These are phyloP conservation scores for Articulospora tetracladia DNA, from an alignment of 495 filamentous ascomycete species.

Conservation along the genomic window DNA sequence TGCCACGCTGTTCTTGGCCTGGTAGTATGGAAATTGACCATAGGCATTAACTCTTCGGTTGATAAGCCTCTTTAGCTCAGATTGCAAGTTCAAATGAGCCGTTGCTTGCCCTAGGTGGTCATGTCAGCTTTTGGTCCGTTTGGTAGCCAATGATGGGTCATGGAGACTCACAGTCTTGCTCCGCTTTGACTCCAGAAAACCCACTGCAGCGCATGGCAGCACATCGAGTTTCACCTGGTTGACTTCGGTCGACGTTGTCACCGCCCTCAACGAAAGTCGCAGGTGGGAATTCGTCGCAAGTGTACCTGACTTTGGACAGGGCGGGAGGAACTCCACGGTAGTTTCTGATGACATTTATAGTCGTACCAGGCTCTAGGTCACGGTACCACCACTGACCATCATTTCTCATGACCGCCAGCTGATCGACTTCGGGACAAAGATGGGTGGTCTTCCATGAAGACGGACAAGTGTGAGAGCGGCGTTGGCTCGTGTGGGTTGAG, in stretches of 20 bases:
- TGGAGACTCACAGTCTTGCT: neutral
- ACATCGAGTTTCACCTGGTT: slow-evolving; percentile 8
- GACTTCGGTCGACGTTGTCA: neutral
- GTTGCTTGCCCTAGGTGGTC: neutral
- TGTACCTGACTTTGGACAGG: slow-evolving; percentile 8
- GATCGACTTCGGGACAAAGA: slow-evolving; percentile 8
- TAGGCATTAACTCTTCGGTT: no score
- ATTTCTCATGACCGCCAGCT: slow-evolving; percentile 9
- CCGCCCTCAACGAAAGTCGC: slow-evolving; percentile 16
- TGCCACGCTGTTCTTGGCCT: no score
- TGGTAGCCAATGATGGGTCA: neutral
- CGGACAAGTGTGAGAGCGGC: neutral
- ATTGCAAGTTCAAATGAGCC: no score
- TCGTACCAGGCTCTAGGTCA: slow-evolving; percentile 6
- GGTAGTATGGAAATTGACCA: no score
- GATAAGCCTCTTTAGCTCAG: no score
- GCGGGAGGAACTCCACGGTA: neutral
- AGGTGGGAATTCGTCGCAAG: slow-evolving; percentile 21
- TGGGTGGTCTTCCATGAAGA: neutral
- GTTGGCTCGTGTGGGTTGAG: no score
- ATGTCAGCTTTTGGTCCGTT: neutral
- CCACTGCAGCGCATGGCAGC: neutral
- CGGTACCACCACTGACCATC: slow-evolving; percentile 6
- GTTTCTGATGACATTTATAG: neutral
- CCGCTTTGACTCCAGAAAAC: neutral